Percentiles rank a stretch among this genome's conserved stretches.
phyloP scores from a whole-genome alignment of 106 monocot genomes.

The Platanthera guangdongensis region DNA sequence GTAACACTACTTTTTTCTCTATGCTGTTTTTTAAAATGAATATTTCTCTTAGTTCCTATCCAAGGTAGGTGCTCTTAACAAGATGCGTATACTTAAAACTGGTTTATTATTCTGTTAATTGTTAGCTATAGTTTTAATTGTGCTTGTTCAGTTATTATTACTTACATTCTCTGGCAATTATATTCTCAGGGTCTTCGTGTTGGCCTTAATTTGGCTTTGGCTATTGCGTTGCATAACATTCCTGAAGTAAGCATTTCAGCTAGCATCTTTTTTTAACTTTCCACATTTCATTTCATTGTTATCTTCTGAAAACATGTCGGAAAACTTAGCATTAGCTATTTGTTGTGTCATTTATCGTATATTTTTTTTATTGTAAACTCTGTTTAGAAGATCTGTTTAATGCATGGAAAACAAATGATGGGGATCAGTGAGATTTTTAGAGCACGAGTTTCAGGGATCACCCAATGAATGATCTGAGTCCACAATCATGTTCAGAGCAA shows the following conservation, averaged over 20 bases:
- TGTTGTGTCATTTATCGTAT: background rate
- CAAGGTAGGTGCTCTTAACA: background rate
- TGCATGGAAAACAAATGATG: too few relatives aligned
- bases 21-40: background rate
- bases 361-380: background rate
- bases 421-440: too few relatives aligned
- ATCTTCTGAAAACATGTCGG: background rate
- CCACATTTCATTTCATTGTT: background rate
- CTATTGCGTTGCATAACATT: constrained; percentile 98
- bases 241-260: constrained; percentile 59
- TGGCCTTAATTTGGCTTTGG: constrained; percentile 89
- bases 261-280: background rate
- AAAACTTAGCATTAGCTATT: background rate
- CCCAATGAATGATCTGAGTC: too few relatives aligned
- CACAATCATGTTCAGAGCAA: too few relatives aligned
- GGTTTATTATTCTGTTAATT: background rate
- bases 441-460: too few relatives aligned
- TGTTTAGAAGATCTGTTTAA: too few relatives aligned
- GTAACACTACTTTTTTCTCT: background rate
- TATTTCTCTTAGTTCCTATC: background rate
- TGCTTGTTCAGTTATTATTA: background rate
- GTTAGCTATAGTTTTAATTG: background rate
- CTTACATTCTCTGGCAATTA: background rate
- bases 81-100: background rate
- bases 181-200: constrained; percentile 78